A percentile compares a stretch with the other conserved stretches of the same genome.
Evolutionary conservation across 2,329 filamentous ascomycete species (phyloP).

Genomic region (Hypoxylon sp.): DNA sequence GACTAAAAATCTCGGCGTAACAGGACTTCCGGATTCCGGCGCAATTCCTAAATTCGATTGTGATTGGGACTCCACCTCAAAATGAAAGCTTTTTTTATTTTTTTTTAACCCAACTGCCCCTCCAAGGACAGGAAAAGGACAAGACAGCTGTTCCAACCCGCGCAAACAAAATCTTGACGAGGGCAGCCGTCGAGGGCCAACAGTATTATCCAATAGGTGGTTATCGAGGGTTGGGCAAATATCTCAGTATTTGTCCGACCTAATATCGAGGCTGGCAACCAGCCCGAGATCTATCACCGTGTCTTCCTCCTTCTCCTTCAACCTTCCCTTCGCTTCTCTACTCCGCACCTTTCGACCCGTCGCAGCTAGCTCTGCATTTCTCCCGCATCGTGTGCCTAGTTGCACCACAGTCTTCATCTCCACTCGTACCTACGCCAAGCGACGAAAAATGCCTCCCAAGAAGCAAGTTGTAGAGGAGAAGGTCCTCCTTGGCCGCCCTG

Average conservation of each 20-base stretch:
- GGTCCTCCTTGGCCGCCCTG: conserved; percentile 93
- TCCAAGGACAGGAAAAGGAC: conserved; percentile 40
- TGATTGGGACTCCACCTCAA: conserved; percentile 47
- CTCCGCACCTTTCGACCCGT: conserved; percentile 64
- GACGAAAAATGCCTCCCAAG: conserved; percentile 93
- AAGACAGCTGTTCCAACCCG: conserved; percentile 43
- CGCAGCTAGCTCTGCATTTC: conserved; percentile 79
- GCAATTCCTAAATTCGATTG: conserved; percentile 43
- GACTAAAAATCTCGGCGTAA: conserved; percentile 28
- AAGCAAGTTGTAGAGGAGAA: conserved; percentile 94
- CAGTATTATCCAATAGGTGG: conserved; percentile 30
- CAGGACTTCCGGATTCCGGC: conserved; percentile 34
- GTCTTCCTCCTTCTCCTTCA: conserved; percentile 58
- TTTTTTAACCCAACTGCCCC: conserved; percentile 40
- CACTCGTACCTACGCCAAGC: conserved; percentile 71
- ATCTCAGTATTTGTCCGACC: conserved; percentile 33
- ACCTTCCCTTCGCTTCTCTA: conserved; percentile 68
- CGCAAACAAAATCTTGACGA: conserved; percentile 33
- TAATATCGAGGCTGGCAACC: conserved; percentile 56
- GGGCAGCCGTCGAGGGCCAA: conserved; percentile 43
- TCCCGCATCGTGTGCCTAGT: conserved; percentile 64
- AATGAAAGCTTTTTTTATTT: conserved; percentile 51
- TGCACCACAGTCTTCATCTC: conserved; percentile 63
- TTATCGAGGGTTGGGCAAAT: conserved; percentile 34
- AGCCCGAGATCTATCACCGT: conserved; percentile 61